Conservation (phyloP, 1,284 basidiomycete species). For the Austroboletus olivaceoglutinosus region DNA sequence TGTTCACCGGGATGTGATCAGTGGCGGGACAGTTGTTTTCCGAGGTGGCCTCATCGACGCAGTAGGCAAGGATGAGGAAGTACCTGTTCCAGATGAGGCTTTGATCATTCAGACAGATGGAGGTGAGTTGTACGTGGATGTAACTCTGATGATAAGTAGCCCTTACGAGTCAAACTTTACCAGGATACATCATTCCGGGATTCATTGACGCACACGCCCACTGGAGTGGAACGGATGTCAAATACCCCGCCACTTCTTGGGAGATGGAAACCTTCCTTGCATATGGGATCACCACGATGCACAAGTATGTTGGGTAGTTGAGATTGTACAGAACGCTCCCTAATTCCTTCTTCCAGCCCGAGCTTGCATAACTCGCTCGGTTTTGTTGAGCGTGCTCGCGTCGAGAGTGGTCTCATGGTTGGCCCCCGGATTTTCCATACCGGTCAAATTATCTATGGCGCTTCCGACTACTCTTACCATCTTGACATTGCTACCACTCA, state of each 20-base stretch:
- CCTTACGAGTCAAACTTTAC: constrained; percentile 2
- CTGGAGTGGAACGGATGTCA: constrained; percentile 53
- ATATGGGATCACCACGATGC: constrained; percentile 73
- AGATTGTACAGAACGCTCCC: background rate
- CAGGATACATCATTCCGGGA: constrained; percentile 65
- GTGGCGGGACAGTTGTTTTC: constrained; percentile 49
- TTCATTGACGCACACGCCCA: constrained; percentile 77
- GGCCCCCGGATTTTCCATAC: constrained; percentile 71
- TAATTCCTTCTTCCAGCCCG: constrained; percentile 43
- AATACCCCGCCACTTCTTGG: constrained; percentile 65
- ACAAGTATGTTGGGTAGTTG: constrained; percentile 51
- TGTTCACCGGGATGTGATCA: constrained; percentile 43
- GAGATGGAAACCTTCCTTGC: constrained; percentile 72
- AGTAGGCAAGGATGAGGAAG: constrained; percentile 42
- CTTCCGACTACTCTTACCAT: constrained; percentile 48
- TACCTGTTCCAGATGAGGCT: constrained; percentile 41
- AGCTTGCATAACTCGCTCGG: constrained; percentile 59
- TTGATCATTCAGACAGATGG: constrained; percentile 57
- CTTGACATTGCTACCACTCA: constrained; percentile 59
- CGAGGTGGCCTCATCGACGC: constrained; percentile 55
- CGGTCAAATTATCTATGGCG: constrained; percentile 66
- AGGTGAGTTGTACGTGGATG: constrained; percentile 42
- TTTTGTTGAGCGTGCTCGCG: constrained; percentile 60
- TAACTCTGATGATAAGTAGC: background rate
- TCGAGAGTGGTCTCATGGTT: constrained; percentile 64